phyloP scores from a whole-genome alignment of 179 eudicot species.

The Beta corolliflora region DNA sequence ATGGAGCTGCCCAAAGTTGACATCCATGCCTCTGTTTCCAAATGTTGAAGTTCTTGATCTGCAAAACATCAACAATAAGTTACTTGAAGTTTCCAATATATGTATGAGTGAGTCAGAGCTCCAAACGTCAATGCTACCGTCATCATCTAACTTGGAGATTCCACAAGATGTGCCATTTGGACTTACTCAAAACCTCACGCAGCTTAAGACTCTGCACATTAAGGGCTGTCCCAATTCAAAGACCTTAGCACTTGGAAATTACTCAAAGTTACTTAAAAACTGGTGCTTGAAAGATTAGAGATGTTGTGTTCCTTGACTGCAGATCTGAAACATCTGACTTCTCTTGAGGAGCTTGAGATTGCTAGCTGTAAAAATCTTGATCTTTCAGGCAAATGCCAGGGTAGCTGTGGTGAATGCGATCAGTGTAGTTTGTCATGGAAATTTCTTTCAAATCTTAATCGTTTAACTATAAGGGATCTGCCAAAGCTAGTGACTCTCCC shows the following conservation, averaged over 20 bases:
- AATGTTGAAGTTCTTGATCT: conserved; percentile 6
- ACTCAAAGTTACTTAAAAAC: neutral
- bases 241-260: neutral
- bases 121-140: neutral
- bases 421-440: neutral
- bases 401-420: neutral
- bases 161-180: neutral
- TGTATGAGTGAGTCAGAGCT: neutral
- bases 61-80: neutral
- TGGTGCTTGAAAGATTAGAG: conserved; percentile 6
- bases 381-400: neutral
- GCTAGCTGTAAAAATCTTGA: conserved; percentile 7
- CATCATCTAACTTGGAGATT: neutral
- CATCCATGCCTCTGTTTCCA: conserved; percentile 18
- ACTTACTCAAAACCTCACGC: neutral
- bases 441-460: conserved; percentile 2
- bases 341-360: conserved; percentile 8
- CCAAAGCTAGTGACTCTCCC: conserved; percentile 9
- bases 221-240: conserved; percentile 7
- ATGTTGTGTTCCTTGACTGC: neutral
- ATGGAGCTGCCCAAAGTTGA: conserved; percentile 19
- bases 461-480: conserved; percentile 5
- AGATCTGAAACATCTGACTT: neutral
- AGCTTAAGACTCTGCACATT: neutral
- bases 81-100: neutral